A percentile compares a stretch with the other conserved stretches of the same genome.
Evolutionary conservation across 805 yeast species (phyloP).

Genomic region (Saturnispora saitoi): DNA sequence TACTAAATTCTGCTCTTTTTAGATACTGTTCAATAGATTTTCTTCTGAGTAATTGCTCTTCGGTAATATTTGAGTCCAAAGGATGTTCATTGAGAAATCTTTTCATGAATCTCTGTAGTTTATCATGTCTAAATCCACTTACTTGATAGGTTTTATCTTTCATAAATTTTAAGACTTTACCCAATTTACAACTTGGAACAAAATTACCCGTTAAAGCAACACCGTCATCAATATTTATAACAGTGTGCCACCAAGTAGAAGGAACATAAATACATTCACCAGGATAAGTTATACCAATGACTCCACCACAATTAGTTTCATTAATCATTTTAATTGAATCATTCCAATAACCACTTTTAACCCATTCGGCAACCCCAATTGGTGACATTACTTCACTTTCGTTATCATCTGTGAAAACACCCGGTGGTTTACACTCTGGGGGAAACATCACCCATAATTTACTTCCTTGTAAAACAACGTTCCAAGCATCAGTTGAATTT

Average conservation of each 20-base stretch:
- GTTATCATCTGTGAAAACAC: slow-evolving; percentile 64
- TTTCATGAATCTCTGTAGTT: slow-evolving; percentile 33
- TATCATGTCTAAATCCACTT: slow-evolving; percentile 65
- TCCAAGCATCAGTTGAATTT: slow-evolving; percentile 87
- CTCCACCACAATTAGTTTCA: slow-evolving; percentile 17
- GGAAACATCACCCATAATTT: slow-evolving; percentile 90
- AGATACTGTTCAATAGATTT: slow-evolving; percentile 9
- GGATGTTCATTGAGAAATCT: slow-evolving; percentile 21
- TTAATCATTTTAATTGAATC: slow-evolving; percentile 51
- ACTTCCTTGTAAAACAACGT: slow-evolving; percentile 61
- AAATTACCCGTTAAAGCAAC: slow-evolving; percentile 87
- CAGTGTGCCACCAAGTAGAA: slow-evolving; percentile 96
- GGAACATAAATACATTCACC: slow-evolving; percentile 88
- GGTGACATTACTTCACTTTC: slow-evolving; percentile 90
- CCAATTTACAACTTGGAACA: slow-evolving; percentile 57
- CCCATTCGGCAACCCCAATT: slow-evolving; percentile 90
- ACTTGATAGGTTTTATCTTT: slow-evolving; percentile 60
- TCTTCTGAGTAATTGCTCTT: slow-evolving; percentile 13
- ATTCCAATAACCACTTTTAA: slow-evolving; percentile 68
- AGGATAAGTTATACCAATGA: slow-evolving; percentile 66
- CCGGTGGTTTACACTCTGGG: slow-evolving; percentile 71
- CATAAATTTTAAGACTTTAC: slow-evolving; percentile 58
- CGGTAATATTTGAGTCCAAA: slow-evolving; percentile 1
- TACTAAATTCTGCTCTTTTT: slow-evolving; percentile 11
- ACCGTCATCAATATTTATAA: slow-evolving; percentile 74